A percentile compares a stretch with the other conserved stretches of the same genome.
Evolutionary conservation across 805 yeast genomes (phyloP).

Genomic region (Barnettozyma sucrosica): DNA sequence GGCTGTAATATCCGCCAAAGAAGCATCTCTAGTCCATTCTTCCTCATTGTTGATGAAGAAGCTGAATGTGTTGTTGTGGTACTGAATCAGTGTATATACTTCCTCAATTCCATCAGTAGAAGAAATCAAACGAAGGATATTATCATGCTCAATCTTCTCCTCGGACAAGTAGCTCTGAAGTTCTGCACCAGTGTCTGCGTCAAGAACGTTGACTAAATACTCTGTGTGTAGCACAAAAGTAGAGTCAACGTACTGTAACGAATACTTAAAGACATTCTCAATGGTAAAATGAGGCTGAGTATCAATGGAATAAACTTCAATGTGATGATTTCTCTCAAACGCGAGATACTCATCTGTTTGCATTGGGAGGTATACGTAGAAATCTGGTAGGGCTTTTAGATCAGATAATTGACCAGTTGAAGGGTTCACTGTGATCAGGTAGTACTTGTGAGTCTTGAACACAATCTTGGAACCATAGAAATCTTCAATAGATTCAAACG

Average conservation of each 20-base stretch:
- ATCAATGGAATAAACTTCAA: constrained; percentile 15
- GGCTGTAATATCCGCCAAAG: constrained; percentile 34
- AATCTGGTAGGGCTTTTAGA: constrained; percentile 5
- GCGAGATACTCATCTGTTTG: constrained; percentile 17
- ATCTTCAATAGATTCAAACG: constrained; percentile 17
- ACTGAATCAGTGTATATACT: constrained; percentile 13
- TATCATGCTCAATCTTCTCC: constrained; percentile 7
- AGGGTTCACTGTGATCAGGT: constrained; percentile 11
- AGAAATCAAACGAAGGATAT: background rate
- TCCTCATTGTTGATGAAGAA: constrained; percentile 9
- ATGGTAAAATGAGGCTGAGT: constrained; percentile 16
- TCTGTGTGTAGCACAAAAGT: constrained; percentile 21
- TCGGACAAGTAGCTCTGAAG: constrained; percentile 17
- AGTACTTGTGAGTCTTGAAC: constrained; percentile 7
- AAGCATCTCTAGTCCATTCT: constrained; percentile 41
- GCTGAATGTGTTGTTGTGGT: constrained; percentile 10
- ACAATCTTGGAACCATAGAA: constrained; percentile 22
- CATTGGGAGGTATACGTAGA: constrained; percentile 15
- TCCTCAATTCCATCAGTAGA: constrained; percentile 13
- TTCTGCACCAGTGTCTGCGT: constrained; percentile 24
- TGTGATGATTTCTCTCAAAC: constrained; percentile 17
- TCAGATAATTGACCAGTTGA: constrained; percentile 10
- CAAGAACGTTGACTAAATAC: constrained; percentile 19
- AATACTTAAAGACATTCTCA: constrained; percentile 20
- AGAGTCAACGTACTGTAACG: constrained; percentile 13